Evolutionary conservation across 2,329 filamentous ascomycete species (phyloP).

Genomic region (Cladophialophora carrionii): DNA sequence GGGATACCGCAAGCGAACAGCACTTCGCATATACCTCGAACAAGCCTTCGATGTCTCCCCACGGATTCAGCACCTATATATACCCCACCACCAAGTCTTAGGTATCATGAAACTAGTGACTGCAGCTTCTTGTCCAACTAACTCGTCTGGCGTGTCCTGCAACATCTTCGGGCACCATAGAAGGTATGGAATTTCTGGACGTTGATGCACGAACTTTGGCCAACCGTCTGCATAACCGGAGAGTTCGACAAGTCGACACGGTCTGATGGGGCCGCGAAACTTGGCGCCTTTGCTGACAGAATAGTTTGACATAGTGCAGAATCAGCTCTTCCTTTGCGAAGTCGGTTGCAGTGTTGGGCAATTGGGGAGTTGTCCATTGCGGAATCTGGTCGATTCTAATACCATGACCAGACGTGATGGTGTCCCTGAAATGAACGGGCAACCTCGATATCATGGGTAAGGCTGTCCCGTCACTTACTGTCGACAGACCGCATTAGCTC

Average conservation of each 20-base stretch:
- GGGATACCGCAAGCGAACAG: background rate
- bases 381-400: background rate
- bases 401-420: background rate
- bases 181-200: slow-evolving; percentile 1
- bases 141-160: background rate
- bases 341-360: background rate
- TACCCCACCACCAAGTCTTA: background rate
- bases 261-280: background rate
- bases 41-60: background rate
- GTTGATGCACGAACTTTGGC: background rate
- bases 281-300: background rate
- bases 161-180: background rate
- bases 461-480: background rate
- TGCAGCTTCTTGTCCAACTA: background rate
- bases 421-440: background rate
- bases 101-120: background rate
- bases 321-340: background rate
- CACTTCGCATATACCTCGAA: background rate
- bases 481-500: background rate
- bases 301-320: background rate
- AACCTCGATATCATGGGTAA: background rate
- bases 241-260: background rate
- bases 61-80: background rate
- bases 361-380: background rate
- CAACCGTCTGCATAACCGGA: background rate